These are phyloP conservation scores for Wickerhamomyces silvicola DNA, from an alignment of 805 yeast genomes.

Conservation along the genomic window DNA sequence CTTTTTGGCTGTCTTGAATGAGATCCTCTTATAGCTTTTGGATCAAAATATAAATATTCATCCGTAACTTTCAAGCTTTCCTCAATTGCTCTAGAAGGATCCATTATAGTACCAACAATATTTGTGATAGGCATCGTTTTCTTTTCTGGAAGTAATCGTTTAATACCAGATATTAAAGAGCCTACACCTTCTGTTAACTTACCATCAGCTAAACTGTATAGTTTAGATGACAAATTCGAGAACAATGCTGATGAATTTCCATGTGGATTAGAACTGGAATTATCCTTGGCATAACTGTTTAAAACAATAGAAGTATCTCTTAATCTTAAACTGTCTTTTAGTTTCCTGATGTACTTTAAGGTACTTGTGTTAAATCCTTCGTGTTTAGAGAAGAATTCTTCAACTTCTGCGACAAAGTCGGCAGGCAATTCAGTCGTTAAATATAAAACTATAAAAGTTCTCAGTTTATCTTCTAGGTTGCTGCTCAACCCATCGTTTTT, in stretches of 20 bases:
- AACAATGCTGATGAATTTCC: constrained; percentile 48
- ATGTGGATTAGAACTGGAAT: constrained; percentile 18
- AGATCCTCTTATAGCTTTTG: constrained; percentile 79
- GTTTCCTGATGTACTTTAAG: constrained; percentile 67
- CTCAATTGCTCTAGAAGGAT: constrained; percentile 60
- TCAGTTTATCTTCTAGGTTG: constrained; percentile 74
- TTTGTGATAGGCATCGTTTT: constrained; percentile 85
- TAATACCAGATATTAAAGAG: constrained; percentile 79
- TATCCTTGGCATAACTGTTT: constrained; percentile 27
- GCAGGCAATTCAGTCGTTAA: constrained; percentile 44
- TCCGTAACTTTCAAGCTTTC: constrained; percentile 71
- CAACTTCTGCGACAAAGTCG: constrained; percentile 54
- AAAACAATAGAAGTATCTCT: constrained; percentile 32
- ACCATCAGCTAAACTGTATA: constrained; percentile 79
- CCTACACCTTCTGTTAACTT: constrained; percentile 85
- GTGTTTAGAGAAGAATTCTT: constrained; percentile 45
- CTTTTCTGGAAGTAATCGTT: constrained; percentile 81
- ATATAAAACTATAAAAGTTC: constrained; percentile 80
- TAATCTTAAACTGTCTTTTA: constrained; percentile 69
- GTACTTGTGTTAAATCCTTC: constrained; percentile 59
- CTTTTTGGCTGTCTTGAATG: constrained; percentile 85
- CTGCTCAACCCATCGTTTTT: constrained; percentile 41
- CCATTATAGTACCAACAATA: constrained; percentile 87
- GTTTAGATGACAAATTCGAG: constrained; percentile 65
- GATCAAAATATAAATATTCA: constrained; percentile 87